Evolutionary conservation across 2,329 filamentous ascomycete genomes (phyloP).

Genomic region (Nemania bipapillata): DNA sequence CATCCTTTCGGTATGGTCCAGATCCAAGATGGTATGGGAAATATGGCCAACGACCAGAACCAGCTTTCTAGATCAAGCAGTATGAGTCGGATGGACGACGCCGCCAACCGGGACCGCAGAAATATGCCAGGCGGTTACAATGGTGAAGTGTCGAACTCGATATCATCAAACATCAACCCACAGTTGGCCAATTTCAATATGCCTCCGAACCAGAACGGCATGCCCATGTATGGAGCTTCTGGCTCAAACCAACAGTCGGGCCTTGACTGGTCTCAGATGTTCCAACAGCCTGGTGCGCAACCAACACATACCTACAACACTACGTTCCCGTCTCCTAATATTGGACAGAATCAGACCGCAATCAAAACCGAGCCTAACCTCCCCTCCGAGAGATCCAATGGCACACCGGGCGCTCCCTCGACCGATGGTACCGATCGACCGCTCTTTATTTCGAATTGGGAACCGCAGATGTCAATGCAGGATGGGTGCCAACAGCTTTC

Average conservation of each 20-base stretch:
- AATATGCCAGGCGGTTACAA: constrained; percentile 67
- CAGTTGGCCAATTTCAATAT: constrained; percentile 73
- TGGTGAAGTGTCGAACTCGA: constrained; percentile 67
- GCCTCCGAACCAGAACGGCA: constrained; percentile 70
- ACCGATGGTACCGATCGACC: constrained; percentile 55
- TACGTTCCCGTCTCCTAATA: constrained; percentile 69
- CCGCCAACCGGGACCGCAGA: constrained; percentile 66
- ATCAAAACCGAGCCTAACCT: constrained; percentile 73
- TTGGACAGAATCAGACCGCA: constrained; percentile 74
- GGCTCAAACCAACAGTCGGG: constrained; percentile 70
- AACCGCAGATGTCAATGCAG: constrained; percentile 59
- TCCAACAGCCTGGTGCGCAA: constrained; percentile 74
- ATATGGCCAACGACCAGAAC: constrained; percentile 68
- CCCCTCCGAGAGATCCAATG: constrained; percentile 62
- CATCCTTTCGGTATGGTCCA: constrained; percentile 68
- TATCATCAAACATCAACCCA: constrained; percentile 70
- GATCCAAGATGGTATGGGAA: constrained; percentile 68
- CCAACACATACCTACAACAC: constrained; percentile 67
- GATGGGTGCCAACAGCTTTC: constrained; percentile 66
- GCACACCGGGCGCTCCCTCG: constrained; percentile 57
- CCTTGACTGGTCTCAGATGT: constrained; percentile 83
- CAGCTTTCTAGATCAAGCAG: constrained; percentile 71
- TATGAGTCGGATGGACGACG: constrained; percentile 68
- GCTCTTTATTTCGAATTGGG: constrained; percentile 61
- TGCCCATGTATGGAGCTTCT: constrained; percentile 71